phyloP scores from a whole-genome alignment of 441 rosid species.

The Breynia disticha region DNA sequence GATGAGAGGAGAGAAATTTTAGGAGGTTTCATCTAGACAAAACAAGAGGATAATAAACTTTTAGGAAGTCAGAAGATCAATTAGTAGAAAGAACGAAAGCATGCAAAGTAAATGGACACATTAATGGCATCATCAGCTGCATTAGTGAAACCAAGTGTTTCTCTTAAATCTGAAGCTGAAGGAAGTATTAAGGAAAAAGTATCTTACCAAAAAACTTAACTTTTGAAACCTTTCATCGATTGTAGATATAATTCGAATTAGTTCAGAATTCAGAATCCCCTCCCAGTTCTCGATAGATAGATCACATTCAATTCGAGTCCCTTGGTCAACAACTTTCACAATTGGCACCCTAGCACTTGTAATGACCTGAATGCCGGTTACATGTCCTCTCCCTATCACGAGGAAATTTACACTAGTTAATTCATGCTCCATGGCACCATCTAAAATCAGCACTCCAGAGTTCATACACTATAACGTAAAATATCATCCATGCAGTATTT shows the following conservation, averaged over 20 bases:
- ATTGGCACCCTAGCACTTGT: conserved; percentile 44
- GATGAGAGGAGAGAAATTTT: too few relatives aligned
- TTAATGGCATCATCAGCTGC: not conserved
- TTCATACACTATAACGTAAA: not conserved
- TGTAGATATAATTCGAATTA: conserved; percentile 30
- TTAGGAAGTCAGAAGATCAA: too few relatives aligned
- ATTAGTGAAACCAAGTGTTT: not conserved
- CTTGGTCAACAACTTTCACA: conserved; percentile 33
- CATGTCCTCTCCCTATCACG: conserved; percentile 36
- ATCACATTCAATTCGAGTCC: conserved; percentile 42
- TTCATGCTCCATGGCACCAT: not conserved
- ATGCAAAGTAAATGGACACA: not conserved
- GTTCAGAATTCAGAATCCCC: conserved; percentile 33
- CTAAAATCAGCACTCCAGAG: not conserved
- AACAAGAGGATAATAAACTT: too few relatives aligned
- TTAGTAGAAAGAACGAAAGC: not conserved
- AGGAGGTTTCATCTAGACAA: too few relatives aligned
- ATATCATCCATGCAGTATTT: not conserved
- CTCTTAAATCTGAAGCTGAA: not conserved
- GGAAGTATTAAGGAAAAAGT: not conserved
- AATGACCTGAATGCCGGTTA: conserved; percentile 28
- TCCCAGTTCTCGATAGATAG: conserved; percentile 45
- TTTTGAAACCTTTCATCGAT: conserved; percentile 49
- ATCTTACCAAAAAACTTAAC: conserved; percentile 40
- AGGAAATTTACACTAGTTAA: not conserved